These are phyloP conservation scores for Talaromyces islandicus DNA, from an alignment of 2,329 filamentous ascomycete species.

Conservation along the genomic window DNA sequence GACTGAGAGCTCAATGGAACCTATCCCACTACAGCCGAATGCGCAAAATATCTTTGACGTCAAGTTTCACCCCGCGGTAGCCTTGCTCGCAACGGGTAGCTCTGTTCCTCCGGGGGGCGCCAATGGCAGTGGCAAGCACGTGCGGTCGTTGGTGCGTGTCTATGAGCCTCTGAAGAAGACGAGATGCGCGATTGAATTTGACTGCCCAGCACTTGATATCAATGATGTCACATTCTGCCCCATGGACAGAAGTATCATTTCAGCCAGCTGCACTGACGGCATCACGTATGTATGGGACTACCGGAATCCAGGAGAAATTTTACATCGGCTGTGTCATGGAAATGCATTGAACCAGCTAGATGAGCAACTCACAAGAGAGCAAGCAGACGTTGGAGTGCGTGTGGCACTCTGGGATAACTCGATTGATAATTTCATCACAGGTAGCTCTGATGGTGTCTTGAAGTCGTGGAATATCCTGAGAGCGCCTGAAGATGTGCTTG, in stretches of 20 bases:
- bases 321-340: slow-evolving; percentile 49
- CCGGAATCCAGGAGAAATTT: slow-evolving; percentile 38
- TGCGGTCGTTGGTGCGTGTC: slow-evolving; percentile 47
- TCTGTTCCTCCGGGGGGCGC: slow-evolving; percentile 26
- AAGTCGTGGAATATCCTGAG: slow-evolving; percentile 55
- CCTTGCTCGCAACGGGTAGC: slow-evolving; percentile 50
- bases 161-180: slow-evolving; percentile 40
- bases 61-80: slow-evolving; percentile 48
- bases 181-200: slow-evolving; percentile 40
- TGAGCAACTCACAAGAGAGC: slow-evolving; percentile 36
- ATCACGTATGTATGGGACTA: slow-evolving; percentile 57
- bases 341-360: slow-evolving; percentile 44
- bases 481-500: slow-evolving; percentile 44
- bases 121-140: slow-evolving; percentile 25
- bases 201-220: slow-evolving; percentile 56
- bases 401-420: slow-evolving; percentile 53
- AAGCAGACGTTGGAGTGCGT: slow-evolving; percentile 52
- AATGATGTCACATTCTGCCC: slow-evolving; percentile 53
- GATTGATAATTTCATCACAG: slow-evolving; percentile 50
- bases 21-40: slow-evolving; percentile 39
- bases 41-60: slow-evolving; percentile 54
- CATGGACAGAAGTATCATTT: slow-evolving; percentile 42
- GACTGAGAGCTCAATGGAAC: slow-evolving; percentile 26
- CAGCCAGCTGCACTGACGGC: slow-evolving; percentile 56
- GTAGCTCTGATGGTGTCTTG: slow-evolving; percentile 55